Percentiles rank a stretch among this genome's conserved stretches.
phyloP scores from a whole-genome alignment of 2,329 filamentous ascomycete species.

The Zymoseptoria brevis region DNA sequence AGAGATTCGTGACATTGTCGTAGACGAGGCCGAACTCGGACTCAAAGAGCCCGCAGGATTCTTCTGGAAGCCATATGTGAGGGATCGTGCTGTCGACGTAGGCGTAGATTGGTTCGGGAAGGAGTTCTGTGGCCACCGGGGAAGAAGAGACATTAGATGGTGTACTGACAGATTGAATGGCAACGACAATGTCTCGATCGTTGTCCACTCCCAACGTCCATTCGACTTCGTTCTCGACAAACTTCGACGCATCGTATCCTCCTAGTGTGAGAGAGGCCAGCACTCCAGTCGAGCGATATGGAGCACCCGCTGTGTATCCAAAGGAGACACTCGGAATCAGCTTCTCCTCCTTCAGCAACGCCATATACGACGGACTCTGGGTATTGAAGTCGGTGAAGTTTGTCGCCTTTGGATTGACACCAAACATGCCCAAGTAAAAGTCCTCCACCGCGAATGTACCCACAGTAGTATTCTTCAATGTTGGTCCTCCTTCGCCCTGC shows the following conservation, averaged over 20 bases:
- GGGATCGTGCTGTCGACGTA: conserved; percentile 44
- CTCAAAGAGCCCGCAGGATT: conserved; percentile 58
- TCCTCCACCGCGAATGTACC: conserved; percentile 33
- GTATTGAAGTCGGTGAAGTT: conserved; percentile 46
- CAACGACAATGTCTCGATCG: conserved; percentile 54
- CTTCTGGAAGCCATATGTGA: conserved; percentile 41
- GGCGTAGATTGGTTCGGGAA: conserved; percentile 35
- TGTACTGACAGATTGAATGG: conserved; percentile 37
- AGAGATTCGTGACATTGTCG: conserved; percentile 56
- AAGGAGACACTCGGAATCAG: conserved; percentile 65
- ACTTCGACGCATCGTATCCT: conserved; percentile 59
- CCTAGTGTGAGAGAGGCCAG: conserved; percentile 53
- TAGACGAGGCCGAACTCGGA: conserved; percentile 56
- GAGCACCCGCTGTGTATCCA: conserved; percentile 68
- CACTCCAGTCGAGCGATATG: conserved; percentile 47
- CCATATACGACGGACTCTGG: conserved; percentile 48
- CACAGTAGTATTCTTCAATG: conserved; percentile 36
- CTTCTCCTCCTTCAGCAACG: conserved; percentile 47
- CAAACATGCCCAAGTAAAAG: conserved; percentile 42
- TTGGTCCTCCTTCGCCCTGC: conserved; percentile 33
- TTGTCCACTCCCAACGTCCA: conserved; percentile 52
- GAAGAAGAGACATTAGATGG: conserved; percentile 21
- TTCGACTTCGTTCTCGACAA: conserved; percentile 51
- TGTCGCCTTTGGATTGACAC: conserved; percentile 42
- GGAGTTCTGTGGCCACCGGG: conserved; percentile 30